Base-by-base conservation (phyloP, 257 asterid genomes). In the Solanum acaule region DNA sequence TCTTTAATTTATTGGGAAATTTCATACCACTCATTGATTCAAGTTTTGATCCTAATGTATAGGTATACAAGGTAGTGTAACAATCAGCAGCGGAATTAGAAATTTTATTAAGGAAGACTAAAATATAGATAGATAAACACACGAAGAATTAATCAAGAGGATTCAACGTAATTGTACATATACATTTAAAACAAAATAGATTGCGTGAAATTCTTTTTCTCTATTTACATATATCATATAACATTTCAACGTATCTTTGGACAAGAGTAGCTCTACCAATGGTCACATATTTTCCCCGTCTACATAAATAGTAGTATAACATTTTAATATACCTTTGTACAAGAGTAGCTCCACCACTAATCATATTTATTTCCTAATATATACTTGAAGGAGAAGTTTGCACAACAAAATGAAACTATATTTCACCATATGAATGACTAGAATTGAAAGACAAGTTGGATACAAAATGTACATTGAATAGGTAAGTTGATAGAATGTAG, bases 31-130 rank as follows among this genome's bases (percentile, higher is more conserved):
- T 1, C 20, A 29, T 27, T 27, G 61, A 79, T 79, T 79, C 18
- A 79, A 8, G 67, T 27, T 78, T 79, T 44, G 86, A 13, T 27
- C 61, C 67, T 25, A 25, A 8, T 77, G 83, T 25, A 25, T 13
- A 77, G 22, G 20, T 14, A 31, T 71, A 71, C 34, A 31, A 78
- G 63, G 12, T 76, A 42, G 18, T 1, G 2, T n/a, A 10, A 4
- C 5, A 78, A 8, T 70, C 1, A 29, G 1, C 0, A 1, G 6
- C 0, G 25, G 3, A 71, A 16, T 15, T n/a, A 71, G 2, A 3
- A 31, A 3, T 16, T 71, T 71, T 16, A 16, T 31, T 4, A 31
- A 31, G 5, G 0, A 8, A 31, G 0, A 18, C 6, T 16, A 71
- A 31, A 15, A 31, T 31, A 71, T 71, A 71, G 16, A 68, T 1